Percentiles rank a stretch among this genome's conserved stretches.
Evolutionary conservation across 2,329 filamentous ascomycete species (phyloP).

Genomic region (Knoxdaviesia capensis): DNA sequence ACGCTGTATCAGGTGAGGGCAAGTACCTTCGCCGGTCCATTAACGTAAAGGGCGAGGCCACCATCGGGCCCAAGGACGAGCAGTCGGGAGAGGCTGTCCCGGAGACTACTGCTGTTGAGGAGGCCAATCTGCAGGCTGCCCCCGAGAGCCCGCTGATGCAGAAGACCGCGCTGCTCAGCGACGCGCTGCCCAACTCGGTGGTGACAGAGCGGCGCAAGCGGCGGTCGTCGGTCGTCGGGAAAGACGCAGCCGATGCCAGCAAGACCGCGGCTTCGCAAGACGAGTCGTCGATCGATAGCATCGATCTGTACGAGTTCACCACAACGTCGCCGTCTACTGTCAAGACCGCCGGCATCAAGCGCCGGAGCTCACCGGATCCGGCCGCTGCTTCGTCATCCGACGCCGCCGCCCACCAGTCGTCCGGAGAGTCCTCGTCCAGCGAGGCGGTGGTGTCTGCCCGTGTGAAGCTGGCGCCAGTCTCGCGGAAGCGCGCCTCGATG

Average conservation of each 20-base stretch:
- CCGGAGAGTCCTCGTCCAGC: too few species aligned
- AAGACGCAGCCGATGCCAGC: background rate
- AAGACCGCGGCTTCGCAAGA: background rate
- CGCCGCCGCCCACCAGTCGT: too few species aligned
- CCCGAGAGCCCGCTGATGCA: conserved; percentile 20
- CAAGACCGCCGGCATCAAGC: conserved; percentile 2
- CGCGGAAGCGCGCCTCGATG: conserved; percentile 23
- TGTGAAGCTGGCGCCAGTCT: conserved; percentile 2
- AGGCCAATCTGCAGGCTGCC: conserved; percentile 1
- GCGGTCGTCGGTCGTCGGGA: conserved; percentile 12
- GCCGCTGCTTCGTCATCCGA: too few species aligned
- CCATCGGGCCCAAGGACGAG: conserved; percentile 9
- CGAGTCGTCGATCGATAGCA: conserved; percentile 2
- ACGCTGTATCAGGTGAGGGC: conserved; percentile 49
- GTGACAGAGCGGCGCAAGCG: conserved; percentile 20
- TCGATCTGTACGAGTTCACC: conserved; percentile 35
- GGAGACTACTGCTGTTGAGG: conserved; percentile 6
- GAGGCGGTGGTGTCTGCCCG: too few species aligned
- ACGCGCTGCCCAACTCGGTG: conserved; percentile 13
- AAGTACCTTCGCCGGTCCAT: conserved; percentile 26
- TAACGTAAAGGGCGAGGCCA: conserved; percentile 9
- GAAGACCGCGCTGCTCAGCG: conserved; percentile 12
- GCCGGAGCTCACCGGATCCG: background rate
- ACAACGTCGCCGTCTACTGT: conserved; percentile 19
- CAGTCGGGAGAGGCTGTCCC: conserved; percentile 14